phyloP scores from a whole-genome alignment of 306 rosid genomes.

The Senna siamea region DNA sequence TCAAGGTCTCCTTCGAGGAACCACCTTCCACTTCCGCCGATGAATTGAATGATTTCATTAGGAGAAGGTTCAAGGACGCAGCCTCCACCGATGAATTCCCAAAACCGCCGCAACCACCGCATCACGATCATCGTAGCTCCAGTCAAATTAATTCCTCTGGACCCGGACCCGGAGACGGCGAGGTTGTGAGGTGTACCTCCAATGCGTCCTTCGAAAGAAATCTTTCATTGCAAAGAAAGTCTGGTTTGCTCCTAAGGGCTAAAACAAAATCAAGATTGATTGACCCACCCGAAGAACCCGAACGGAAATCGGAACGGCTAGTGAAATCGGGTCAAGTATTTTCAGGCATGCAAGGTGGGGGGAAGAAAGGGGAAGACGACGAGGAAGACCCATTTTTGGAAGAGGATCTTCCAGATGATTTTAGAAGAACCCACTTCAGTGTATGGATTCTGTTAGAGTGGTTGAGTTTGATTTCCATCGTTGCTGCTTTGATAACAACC shows the following conservation, averaged over 20 bases:
- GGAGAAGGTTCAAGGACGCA: constrained; percentile 60
- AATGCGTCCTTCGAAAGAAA: constrained; percentile 67
- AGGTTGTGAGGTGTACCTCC: constrained; percentile 75
- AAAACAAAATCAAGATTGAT: constrained; percentile 73
- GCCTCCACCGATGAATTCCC: constrained; percentile 27
- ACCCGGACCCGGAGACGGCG: constrained; percentile 29
- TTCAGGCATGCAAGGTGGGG: constrained; percentile 52
- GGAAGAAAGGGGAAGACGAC: constrained; percentile 58
- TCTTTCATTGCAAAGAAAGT: constrained; percentile 58
- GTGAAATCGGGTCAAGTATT: constrained; percentile 59
- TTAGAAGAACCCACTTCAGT: constrained; percentile 42
- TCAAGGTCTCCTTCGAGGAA: constrained; percentile 67
- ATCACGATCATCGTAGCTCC: constrained; percentile 37
- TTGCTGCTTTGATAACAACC: constrained; percentile 49
- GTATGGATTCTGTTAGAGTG: constrained; percentile 62
- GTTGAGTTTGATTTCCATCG: constrained; percentile 59
- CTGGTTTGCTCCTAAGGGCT: constrained; percentile 48
- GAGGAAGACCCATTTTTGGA: constrained; percentile 74
- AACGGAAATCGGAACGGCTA: constrained; percentile 46
- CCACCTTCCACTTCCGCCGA: constrained; percentile 34
- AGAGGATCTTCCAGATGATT: constrained; percentile 61
- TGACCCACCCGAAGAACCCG: constrained; percentile 78
- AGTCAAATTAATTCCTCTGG: too few relatives aligned
- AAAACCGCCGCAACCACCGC: constrained; percentile 44
- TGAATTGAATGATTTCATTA: constrained; percentile 35